Evolutionary conservation across 2,329 filamentous ascomycete genomes (phyloP).

Genomic region (Calonectria pseudoreteaudii): DNA sequence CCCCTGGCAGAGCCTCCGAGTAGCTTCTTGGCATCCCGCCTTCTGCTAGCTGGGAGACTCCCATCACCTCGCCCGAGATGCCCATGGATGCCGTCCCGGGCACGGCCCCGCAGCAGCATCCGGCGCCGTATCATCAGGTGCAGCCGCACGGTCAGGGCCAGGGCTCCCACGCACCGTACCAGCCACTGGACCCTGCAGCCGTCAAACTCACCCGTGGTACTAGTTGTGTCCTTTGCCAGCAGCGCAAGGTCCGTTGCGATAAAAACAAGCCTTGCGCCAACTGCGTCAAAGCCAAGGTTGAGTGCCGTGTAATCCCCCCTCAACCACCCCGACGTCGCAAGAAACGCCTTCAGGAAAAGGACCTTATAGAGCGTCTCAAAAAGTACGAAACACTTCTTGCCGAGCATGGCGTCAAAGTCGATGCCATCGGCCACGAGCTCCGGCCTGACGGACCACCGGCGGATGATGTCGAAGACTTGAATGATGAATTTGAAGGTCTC

Average conservation of each 20-base stretch:
- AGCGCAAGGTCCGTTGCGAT: conserved; percentile 81
- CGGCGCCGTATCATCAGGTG: conserved; percentile 31
- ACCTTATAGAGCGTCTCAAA: conserved; percentile 75
- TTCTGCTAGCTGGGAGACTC: neutral
- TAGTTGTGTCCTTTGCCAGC: conserved; percentile 79
- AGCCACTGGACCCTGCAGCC: conserved; percentile 54
- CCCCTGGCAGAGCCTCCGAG: conserved; percentile 11
- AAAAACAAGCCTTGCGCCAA: conserved; percentile 78
- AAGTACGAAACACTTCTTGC: conserved; percentile 75
- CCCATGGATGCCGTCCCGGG: conserved; percentile 34
- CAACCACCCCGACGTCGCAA: conserved; percentile 69
- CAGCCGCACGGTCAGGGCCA: neutral
- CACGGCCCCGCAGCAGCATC: conserved; percentile 38
- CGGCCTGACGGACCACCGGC: conserved; percentile 44
- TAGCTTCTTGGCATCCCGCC: conserved; percentile 1
- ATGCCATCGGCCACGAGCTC: conserved; percentile 69
- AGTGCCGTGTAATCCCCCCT: conserved; percentile 71
- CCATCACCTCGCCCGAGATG: conserved; percentile 30
- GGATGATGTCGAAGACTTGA: conserved; percentile 68
- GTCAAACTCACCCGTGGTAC: conserved; percentile 70
- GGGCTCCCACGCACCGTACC: conserved; percentile 29
- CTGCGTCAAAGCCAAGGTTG: conserved; percentile 71
- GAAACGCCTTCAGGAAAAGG: conserved; percentile 76
- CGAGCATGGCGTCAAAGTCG: conserved; percentile 76
- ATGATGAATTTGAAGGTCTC: conserved; percentile 66